Base-by-base conservation (phyloP, 2,329 filamentous ascomycete genomes). In the Xylariales sp. region DNA sequence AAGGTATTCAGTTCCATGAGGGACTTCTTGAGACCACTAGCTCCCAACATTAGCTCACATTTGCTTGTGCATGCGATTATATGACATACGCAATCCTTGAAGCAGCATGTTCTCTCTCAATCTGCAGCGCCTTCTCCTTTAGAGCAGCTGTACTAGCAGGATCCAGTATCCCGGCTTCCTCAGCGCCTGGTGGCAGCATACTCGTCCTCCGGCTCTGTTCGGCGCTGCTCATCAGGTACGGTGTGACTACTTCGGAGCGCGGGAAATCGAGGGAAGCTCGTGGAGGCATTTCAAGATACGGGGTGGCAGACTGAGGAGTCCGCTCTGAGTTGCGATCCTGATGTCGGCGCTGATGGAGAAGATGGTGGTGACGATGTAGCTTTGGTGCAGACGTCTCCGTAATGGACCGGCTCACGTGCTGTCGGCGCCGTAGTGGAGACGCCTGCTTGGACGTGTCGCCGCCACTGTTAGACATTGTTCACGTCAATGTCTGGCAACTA, bases 401-500 rank as follows among this genome's bases (percentile, higher is more conserved):
- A 44, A 79, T 68, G 34, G 78, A 81, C 24, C 74, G 70, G 46
- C 68, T 73, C 45, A 78, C 64, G 50, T 76, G 73, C 51, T 78
- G 76, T 44, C 69, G 69, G 18, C 66, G 58, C 16, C 63, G 61
- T 35, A 53, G 55, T 18, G 63, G 61, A 15, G 63, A 60, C 42
- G 58, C 54, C 50, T 55, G 51, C 42, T 52, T 56, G 29, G 53
- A 47, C 43, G 47, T 46, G 21, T 60, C 55, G 43, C 47, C 51
- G 43, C 56, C 61, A 55, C 58, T 55, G 49, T 58, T 54, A 44
- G 61, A 54, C 62, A 65, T 67, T 39, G 42, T 50, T 32, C 21
- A 32, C 36, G 40, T 21, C 24, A 21, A 36, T 31, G 22, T n/a
- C n/a, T n/a, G n/a, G n/a, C n/a, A n/a, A n/a, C n/a, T n/a, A n/a